Evolutionary conservation across 306 rosid genomes (phyloP).

Genomic region (Cicer cuneatum): DNA sequence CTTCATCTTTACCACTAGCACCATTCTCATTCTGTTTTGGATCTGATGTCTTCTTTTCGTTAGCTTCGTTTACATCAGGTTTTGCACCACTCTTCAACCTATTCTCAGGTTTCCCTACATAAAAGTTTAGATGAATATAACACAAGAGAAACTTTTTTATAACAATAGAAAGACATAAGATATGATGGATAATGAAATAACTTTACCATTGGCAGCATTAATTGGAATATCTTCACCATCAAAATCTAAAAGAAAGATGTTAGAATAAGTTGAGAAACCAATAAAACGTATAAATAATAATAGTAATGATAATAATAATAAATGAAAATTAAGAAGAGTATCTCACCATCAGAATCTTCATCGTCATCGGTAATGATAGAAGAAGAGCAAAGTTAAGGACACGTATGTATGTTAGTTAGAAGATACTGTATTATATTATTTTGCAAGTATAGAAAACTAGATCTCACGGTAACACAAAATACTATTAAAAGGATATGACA

Average conservation of each 20-base stretch:
- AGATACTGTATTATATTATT: not conserved
- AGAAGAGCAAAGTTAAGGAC: constrained; percentile 55
- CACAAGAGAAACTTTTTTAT: not conserved
- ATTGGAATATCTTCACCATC: constrained; percentile 41
- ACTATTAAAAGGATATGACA: constrained; percentile 58
- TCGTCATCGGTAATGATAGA: constrained; percentile 38
- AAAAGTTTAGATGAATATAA: constrained; percentile 6
- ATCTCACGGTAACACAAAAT: constrained; percentile 34
- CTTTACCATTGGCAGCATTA: constrained; percentile 49
- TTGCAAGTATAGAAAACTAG: not conserved
- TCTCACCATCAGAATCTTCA: constrained; percentile 53
- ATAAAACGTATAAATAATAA: not conserved
- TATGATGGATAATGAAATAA: not conserved
- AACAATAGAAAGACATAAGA: constrained; percentile 20
- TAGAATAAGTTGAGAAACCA: constrained; percentile 22
- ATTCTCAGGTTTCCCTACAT: constrained; percentile 42
- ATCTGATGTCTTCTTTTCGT: constrained; percentile 45
- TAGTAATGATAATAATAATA: not conserved
- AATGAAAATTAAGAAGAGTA: constrained; percentile 37
- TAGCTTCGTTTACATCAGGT: constrained; percentile 39
- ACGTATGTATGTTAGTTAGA: constrained; percentile 3
- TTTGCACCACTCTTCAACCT: constrained; percentile 40
- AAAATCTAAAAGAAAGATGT: constrained; percentile 44
- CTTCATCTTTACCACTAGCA: constrained; percentile 40
- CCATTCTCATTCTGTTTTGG: constrained; percentile 48